phyloP scores from a whole-genome alignment of 805 yeast genomes.

The Sugiyamaella lignohabitans region DNA sequence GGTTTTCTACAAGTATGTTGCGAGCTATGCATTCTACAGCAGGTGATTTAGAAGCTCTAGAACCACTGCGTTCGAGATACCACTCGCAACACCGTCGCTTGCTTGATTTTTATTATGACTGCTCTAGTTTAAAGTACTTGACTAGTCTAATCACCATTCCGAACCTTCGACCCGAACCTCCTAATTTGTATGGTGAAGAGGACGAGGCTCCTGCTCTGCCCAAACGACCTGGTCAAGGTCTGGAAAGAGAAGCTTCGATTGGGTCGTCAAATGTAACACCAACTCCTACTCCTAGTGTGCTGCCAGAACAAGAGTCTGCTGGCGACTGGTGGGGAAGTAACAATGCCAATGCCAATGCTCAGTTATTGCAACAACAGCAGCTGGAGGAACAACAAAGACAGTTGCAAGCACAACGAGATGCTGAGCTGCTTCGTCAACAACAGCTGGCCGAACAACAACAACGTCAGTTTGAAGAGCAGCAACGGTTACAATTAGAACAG shows the following conservation, averaged over 20 bases:
- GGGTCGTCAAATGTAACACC: slow-evolving; percentile 13
- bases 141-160: slow-evolving; percentile 79
- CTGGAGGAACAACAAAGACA: slow-evolving; percentile 55
- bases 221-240: slow-evolving; percentile 30
- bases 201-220: slow-evolving; percentile 35
- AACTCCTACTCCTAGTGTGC: slow-evolving; percentile 25
- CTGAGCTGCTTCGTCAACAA: slow-evolving; percentile 60
- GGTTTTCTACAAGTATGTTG: slow-evolving; percentile 82
- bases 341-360: slow-evolving; percentile 31
- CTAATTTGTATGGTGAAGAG: slow-evolving; percentile 45
- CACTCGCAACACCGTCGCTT: slow-evolving; percentile 62
- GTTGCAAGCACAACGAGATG: slow-evolving; percentile 55
- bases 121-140: slow-evolving; percentile 75
- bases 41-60: slow-evolving; percentile 67
- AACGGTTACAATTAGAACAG: slow-evolving; percentile 57
- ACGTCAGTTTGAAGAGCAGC: slow-evolving; percentile 65
- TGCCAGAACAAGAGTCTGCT: slow-evolving; percentile 30
- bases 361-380: slow-evolving; percentile 16
- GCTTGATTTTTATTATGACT: slow-evolving; percentile 82
- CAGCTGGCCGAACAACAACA: slow-evolving; percentile 65
- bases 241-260: slow-evolving; percentile 15
- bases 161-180: slow-evolving; percentile 52
- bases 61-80: slow-evolving; percentile 66
- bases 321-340: slow-evolving; percentile 39
- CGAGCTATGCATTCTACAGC: slow-evolving; percentile 76